Evolutionary conservation across 192 early-diverging fungal genomes (phyloP), one percentile per base, ranked within the genome.

Genomic region (Backusella luteola): DNA sequence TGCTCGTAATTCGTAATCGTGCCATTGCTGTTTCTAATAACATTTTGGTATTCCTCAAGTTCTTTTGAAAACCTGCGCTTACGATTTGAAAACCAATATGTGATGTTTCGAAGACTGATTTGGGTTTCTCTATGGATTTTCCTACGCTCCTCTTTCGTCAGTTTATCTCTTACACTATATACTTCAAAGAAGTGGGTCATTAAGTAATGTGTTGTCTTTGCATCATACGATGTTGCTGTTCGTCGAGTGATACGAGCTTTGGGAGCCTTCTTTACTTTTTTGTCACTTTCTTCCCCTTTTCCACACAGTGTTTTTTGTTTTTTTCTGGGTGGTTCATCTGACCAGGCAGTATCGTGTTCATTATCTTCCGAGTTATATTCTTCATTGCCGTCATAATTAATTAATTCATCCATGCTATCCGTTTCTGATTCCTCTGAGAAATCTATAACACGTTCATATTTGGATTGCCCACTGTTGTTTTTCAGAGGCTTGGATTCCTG

Each of bases 61-160:
- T 73, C 66, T 0, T 38, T 63, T 26, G 68, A 69, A 56, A 75
- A 78, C 15, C 80, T 73, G n/a, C 80, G 52, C 44, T 81, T 81
- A 35, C 78, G 80, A 56, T 81, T 81, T 23, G 80, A 77, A 42
- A 81, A 81, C 80, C 80, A 81, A 42, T 81, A 81, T 6, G 80
- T 81, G 42, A 81, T 78, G 23, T 77, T 81, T 7, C 80, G 67
- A 36, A 73, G 76, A 3, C 71, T 71, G 14, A 81, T 32, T 9
- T 76, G 70, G 17, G 80, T 81, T 34, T 71, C 23, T 17, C 8
- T 19, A 35, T 75, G 73, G 17, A 78, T 63, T 21, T 67, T 34
- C 7, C 34, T 32, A 3, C 80, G 73, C 26, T 81, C 68, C 14
- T 75, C 76, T 36, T 81, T 81, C n/a, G 67, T 78, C 17, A 81